Base-by-base conservation (phyloP, 371 early-diverging fungal species). In the Lichtheimia ornata region DNA sequence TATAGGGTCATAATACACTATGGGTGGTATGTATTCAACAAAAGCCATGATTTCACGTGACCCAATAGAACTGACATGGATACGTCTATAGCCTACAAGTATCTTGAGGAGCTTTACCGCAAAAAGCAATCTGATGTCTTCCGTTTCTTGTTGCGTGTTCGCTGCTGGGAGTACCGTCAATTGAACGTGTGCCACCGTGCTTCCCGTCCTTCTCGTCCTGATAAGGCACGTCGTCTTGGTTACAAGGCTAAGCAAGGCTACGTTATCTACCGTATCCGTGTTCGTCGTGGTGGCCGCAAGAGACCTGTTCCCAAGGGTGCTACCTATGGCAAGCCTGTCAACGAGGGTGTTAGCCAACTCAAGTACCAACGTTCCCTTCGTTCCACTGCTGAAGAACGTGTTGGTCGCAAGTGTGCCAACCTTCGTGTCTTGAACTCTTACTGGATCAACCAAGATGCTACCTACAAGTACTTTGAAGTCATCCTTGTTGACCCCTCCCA, bases 171-270 rank as follows among this genome's bases (percentile, higher is more conserved):
- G 84, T 98, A 92, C 91, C 87, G 96, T 67, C 99, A 99, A 84
- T 86, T 96, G 81, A 93, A 94, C 79, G 94, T 91, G 60, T 92
- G 98, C 74, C 98, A 98, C 89, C 93, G 97, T 72, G 98, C 97
- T 53, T 93, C 96, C 56, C 94, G 97, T 73, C 98, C 99, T 55
- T 94, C 97, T 57, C 97, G 97, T 78, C 96, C 97, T 61, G 99
- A 99, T 81, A 97, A 98, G 91, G 99, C 99, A 56, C 93, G 98
- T 76, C 96, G 95, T 71, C 87, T 99, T 59, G 99, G 99, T 62
- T 99, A 99, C 93, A 97, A 96, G 84, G 96, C 96, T 77, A 99
- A 98, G 89, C 95, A 95, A 84, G 99, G 99, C 67, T 95, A 91
- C 78, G 94, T 95, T 63, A 89, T 98, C 85, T 99, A 96, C 91